These are phyloP conservation scores for Carex littledalei DNA, from an alignment of 176 grass and related monocot species.

Conservation along the genomic window DNA sequence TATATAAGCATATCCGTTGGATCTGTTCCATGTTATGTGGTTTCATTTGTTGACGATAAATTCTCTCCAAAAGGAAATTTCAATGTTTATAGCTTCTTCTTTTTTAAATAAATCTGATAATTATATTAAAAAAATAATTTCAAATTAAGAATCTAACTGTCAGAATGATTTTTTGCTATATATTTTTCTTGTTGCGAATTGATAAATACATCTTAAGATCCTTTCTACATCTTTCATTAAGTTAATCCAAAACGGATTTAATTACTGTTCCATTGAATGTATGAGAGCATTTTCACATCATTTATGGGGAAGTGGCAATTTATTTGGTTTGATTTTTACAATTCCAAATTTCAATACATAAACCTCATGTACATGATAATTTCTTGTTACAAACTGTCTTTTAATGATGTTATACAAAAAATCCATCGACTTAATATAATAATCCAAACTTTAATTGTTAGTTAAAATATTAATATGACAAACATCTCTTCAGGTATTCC, in stretches of 20 bases:
- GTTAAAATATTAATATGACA: not conserved
- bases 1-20: no score
- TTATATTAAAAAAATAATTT: not conserved
- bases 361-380: not conserved
- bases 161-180: not conserved
- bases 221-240: not conserved
- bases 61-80: not conserved
- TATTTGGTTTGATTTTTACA: not conserved
- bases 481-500: not conserved
- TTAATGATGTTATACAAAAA: not conserved
- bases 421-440: not conserved
- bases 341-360: not conserved
- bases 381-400: not conserved
- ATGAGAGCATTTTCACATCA: not conserved
- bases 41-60: not conserved
- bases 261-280: constrained; percentile 2
- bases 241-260: not conserved
- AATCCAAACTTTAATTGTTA: not conserved
- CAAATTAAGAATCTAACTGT: not conserved
- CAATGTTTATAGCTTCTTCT: not conserved
- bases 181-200: not conserved
- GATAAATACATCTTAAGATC: not conserved
- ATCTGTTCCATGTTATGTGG: not conserved
- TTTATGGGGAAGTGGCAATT: not conserved
- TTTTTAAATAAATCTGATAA: not conserved